phyloP scores from a whole-genome alignment of 257 asterid species.

The Przewalskia tangutica region DNA sequence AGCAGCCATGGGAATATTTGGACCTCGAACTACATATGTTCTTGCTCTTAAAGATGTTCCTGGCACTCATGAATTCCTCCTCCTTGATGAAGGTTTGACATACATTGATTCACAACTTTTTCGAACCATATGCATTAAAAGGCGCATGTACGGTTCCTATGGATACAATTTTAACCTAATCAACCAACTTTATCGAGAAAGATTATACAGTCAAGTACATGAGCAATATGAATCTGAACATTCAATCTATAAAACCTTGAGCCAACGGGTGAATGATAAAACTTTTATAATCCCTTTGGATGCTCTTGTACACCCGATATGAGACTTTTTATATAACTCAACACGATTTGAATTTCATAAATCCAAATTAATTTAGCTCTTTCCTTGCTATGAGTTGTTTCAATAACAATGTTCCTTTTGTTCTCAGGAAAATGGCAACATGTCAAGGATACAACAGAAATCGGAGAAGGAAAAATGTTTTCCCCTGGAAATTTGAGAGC shows the following conservation, averaged over 20 bases:
- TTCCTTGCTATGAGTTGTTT: neutral
- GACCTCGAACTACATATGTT: conserved; percentile 90
- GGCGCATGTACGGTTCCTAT: neutral
- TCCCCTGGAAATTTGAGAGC: conserved; percentile 68
- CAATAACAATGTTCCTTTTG: no score
- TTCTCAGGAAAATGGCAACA: conserved; percentile 86
- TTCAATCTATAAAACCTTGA: neutral
- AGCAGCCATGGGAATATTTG: conserved; percentile 98
- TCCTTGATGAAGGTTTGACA: conserved; percentile 78
- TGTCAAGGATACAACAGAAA: conserved; percentile 86
- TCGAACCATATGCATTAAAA: neutral
- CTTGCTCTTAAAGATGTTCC: conserved; percentile 88
- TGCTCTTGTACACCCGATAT: neutral
- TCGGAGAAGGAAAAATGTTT: conserved; percentile 94
- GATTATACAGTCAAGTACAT: neutral
- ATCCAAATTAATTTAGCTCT: neutral
- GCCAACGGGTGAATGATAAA: neutral
- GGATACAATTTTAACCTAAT: neutral
- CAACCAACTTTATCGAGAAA: neutral
- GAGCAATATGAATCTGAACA: neutral
- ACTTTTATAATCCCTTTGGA: no score
- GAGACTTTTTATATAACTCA: neutral
- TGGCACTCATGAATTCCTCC: conserved; percentile 95
- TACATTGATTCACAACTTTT: neutral
- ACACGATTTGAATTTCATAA: neutral